Percentiles rank a stretch among this genome's conserved stretches.
Conservation (phyloP, 441 rosid species). For the Aquilaria agallochum region DNA sequence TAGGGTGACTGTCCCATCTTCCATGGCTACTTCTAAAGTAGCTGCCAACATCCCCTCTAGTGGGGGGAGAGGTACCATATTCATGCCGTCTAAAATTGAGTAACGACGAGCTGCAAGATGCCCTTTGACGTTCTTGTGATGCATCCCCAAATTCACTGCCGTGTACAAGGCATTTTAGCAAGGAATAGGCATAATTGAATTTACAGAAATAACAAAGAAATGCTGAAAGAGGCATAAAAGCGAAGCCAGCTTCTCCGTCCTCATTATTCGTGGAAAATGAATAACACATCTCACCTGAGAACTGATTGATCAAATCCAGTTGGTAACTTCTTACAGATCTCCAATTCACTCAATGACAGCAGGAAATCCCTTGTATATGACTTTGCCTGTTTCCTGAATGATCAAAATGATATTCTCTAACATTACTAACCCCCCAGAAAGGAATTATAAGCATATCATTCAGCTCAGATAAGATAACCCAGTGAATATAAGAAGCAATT, state of each 20-base stretch:
- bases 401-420: conserved; percentile 5
- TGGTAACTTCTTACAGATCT: conserved; percentile 72
- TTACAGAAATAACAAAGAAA: too few relatives aligned
- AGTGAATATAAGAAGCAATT: conserved; percentile 10
- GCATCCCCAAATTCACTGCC: conserved; percentile 67
- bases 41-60: conserved; percentile 65
- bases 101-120: conserved; percentile 47
- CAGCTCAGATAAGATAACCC: too few relatives aligned
- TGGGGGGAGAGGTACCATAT: conserved; percentile 88
- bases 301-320: conserved; percentile 52
- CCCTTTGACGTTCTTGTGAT: conserved; percentile 58
- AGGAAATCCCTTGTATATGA: conserved; percentile 67
- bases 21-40: conserved; percentile 61
- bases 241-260: too few relatives aligned
- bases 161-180: conserved; percentile 6
- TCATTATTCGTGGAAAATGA: too few relatives aligned
- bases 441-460: not conserved
- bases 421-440: not conserved
- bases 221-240: too few relatives aligned
- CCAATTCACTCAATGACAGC: conserved; percentile 64
- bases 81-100: conserved; percentile 67
- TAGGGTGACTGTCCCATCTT: conserved; percentile 86
- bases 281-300: conserved; percentile 40
- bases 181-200: not conserved
- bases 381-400: conserved; percentile 53